A percentile compares a stretch with the other conserved stretches of the same genome.
Conservation (phyloP, 805 yeast species). For the Candida silvatica region DNA sequence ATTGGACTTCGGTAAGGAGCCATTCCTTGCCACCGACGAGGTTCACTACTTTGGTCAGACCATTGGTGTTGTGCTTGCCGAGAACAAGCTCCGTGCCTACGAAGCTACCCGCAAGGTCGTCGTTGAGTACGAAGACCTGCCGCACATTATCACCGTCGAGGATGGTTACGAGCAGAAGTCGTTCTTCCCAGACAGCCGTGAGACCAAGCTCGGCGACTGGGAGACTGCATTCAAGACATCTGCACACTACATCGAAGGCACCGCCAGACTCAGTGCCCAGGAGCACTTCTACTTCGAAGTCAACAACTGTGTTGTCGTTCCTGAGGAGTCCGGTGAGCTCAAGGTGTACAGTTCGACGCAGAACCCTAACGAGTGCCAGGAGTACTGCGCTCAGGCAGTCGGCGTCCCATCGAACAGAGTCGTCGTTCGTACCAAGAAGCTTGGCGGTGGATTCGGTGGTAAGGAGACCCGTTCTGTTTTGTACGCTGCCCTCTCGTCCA, state of each 20-base stretch:
- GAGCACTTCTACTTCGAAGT: slow-evolving; percentile 42
- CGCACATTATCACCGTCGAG: slow-evolving; percentile 32
- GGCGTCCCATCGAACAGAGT: slow-evolving; percentile 34
- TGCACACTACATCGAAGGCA: slow-evolving; percentile 28
- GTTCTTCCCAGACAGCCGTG: slow-evolving; percentile 28
- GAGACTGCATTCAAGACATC: slow-evolving; percentile 27
- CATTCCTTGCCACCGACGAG: slow-evolving; percentile 33
- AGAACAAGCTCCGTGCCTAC: slow-evolving; percentile 29
- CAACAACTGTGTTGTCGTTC: slow-evolving; percentile 34
- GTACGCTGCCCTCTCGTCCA: slow-evolving; percentile 29
- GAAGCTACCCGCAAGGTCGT: slow-evolving; percentile 33
- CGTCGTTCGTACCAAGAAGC: slow-evolving; percentile 32
- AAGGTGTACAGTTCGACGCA: slow-evolving; percentile 35
- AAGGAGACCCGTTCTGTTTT: slow-evolving; percentile 36
- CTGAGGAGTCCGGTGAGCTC: slow-evolving; percentile 38
- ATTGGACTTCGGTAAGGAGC: slow-evolving; percentile 31
- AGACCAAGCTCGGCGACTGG: slow-evolving; percentile 31
- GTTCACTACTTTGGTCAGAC: slow-evolving; percentile 35
- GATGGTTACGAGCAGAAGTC: slow-evolving; percentile 33
- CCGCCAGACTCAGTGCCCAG: slow-evolving; percentile 35
- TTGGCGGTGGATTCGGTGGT: slow-evolving; percentile 46
- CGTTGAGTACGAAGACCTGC: slow-evolving; percentile 33
- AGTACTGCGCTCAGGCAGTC: slow-evolving; percentile 31
- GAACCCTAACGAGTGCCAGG: slow-evolving; percentile 37
- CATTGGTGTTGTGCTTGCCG: slow-evolving; percentile 33